Percentiles rank a stretch among this genome's conserved stretches.
These are phyloP conservation scores for Colletotrichum sp. DNA, from an alignment of 2,329 filamentous ascomycete genomes.

Conservation along the genomic window DNA sequence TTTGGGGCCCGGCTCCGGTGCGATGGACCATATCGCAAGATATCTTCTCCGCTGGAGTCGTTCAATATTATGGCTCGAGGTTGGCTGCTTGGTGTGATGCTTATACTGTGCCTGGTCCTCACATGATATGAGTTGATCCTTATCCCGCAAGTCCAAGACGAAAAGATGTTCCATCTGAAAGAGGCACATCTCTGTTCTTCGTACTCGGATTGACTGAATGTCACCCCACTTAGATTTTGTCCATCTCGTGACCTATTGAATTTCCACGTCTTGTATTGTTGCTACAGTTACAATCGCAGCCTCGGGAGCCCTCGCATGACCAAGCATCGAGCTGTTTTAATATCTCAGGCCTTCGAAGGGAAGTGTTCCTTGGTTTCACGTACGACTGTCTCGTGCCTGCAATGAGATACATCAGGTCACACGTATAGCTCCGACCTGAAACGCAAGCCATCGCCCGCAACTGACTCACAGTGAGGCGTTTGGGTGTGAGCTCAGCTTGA, in stretches of 20 bases:
- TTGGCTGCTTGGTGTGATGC: not conserved
- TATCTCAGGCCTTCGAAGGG: not conserved
- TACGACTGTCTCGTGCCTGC: not conserved
- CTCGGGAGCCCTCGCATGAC: not conserved
- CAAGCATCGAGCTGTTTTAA: not conserved
- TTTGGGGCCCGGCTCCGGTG: not conserved
- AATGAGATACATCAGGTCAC: not conserved
- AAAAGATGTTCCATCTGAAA: not conserved
- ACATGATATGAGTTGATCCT: not conserved
- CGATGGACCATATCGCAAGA: not conserved
- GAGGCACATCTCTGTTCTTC: not conserved
- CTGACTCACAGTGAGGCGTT: not conserved
- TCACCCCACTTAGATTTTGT: not conserved
- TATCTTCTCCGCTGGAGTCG: not conserved
- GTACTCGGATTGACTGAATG: not conserved
- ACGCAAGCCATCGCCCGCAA: not conserved
- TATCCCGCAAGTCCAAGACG: not conserved
- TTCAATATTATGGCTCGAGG: not conserved
- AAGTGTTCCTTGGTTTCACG: not conserved
- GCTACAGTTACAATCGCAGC: not conserved
- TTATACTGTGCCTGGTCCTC: too few relatives aligned
- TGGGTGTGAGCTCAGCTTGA: not conserved
- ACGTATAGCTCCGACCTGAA: not conserved
- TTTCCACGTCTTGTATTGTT: not conserved
- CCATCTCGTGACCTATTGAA: not conserved